Evolutionary conservation across 2,329 filamentous ascomycete genomes (phyloP).

Genomic region (Pleoardoris graminearum): DNA sequence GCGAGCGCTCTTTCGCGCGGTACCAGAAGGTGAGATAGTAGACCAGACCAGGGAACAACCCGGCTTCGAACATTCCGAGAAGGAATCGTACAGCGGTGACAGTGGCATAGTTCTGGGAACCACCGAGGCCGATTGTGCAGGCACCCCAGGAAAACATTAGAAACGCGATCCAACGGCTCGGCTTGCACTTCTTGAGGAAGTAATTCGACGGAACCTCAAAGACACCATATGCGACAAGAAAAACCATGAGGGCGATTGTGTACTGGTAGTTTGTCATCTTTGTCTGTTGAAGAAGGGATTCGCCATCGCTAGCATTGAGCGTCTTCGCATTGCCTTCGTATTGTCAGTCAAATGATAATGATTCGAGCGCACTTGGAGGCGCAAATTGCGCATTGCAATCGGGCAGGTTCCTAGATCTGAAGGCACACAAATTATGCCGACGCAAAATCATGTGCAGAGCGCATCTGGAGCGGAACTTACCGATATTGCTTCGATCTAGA

Average conservation of each 20-base stretch:
- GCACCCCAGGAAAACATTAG: conserved; percentile 54
- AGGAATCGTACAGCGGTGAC: conserved; percentile 50
- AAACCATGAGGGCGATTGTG: conserved; percentile 33
- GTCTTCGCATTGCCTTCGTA: conserved; percentile 40
- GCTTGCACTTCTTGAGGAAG: conserved; percentile 61
- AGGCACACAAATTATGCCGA: not conserved
- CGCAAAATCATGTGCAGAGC: not conserved
- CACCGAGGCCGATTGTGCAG: conserved; percentile 50
- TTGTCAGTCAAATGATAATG: not conserved
- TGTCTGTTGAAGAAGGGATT: conserved; percentile 66
- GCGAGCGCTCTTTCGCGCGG: conserved; percentile 58
- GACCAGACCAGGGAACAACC: conserved; percentile 41
- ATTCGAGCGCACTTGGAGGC: too few species aligned
- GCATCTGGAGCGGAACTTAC: conserved; percentile 28
- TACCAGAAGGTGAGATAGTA: conserved; percentile 63
- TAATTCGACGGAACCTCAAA: conserved; percentile 61
- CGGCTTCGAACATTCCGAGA: conserved; percentile 37
- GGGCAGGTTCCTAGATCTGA: not conserved
- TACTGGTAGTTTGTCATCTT: conserved; percentile 64
- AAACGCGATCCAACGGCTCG: conserved; percentile 41
- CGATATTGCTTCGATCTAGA: conserved; percentile 45
- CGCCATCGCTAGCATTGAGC: conserved; percentile 61
- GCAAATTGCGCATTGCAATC: too few species aligned
- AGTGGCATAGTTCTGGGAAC: conserved; percentile 48
- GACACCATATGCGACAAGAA: conserved; percentile 40